Conservation (phyloP, 78 protist genomes). For the Pigoraptor vietnamica region DNA sequence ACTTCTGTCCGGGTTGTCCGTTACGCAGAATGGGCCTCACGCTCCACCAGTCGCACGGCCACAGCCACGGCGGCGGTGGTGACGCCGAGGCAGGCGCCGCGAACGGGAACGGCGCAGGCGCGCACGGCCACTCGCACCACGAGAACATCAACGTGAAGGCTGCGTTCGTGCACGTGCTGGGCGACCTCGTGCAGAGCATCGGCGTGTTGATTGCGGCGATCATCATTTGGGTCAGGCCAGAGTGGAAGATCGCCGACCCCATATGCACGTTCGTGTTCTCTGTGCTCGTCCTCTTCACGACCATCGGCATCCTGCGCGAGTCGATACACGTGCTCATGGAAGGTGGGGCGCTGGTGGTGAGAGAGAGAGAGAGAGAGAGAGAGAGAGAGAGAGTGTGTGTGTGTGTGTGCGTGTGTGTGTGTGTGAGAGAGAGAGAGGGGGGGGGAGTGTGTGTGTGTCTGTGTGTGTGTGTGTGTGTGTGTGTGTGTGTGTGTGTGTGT, state of each 20-base stretch:
- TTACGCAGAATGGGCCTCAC: background rate
- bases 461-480: too few species aligned
- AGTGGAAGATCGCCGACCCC: slow-evolving; percentile 70
- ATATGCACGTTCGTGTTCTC: slow-evolving; percentile 64
- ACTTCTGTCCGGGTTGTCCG: slow-evolving; percentile 11
- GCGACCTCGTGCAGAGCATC: slow-evolving; percentile 67
- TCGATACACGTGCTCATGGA: slow-evolving; percentile 54
- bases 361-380: background rate
- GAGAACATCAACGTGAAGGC: slow-evolving; percentile 55
- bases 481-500: too few species aligned
- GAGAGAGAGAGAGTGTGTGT: too few species aligned
- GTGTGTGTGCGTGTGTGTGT: background rate
- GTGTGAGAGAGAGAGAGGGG: background rate
- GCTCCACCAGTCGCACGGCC: slow-evolving; percentile 10
- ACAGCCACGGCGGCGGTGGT: slow-evolving; percentile 20
- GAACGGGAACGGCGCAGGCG: slow-evolving; percentile 14
- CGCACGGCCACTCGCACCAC: slow-evolving; percentile 14
- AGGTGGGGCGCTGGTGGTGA: slow-evolving; percentile 23
- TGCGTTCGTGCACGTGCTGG: slow-evolving; percentile 73
- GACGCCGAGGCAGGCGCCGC: slow-evolving; percentile 16
- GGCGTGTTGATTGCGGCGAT: slow-evolving; percentile 72
- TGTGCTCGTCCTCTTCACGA: slow-evolving; percentile 50
- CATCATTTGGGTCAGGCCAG: slow-evolving; percentile 54
- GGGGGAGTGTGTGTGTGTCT: too few species aligned
- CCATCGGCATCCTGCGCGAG: slow-evolving; percentile 35